Evolutionary conservation across 345 rosid species (phyloP), one percentile per base, ranked within the genome.

Genomic region (Gossypium ekmanianum): DNA sequence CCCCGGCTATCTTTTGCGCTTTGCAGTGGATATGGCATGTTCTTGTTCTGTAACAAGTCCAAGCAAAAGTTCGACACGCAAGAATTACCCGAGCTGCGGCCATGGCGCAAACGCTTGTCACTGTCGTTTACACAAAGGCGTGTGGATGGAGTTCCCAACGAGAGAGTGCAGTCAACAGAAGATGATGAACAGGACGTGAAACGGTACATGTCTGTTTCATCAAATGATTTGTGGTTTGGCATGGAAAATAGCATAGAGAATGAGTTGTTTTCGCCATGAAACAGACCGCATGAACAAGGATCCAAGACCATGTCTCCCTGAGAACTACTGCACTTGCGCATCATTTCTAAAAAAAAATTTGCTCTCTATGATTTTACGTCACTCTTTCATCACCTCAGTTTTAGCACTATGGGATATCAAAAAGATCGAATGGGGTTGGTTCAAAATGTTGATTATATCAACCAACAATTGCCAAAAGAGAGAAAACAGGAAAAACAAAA

Each of bases 111-210:
- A 27, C 81, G 47, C 69, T 80, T 78, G 63, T 83, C 81, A 41
- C 11, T 22, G 59, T 86, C 88, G 44, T 89, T 92, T 48, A 85
- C 94, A 0, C 79, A 69, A 45, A 85, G 80, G 75, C 94, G 94
- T 82, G 97, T 90, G 48, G 97, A 90, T 0, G 97, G 97, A 16
- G 97, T 89, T 41, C 94, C 94, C 13, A 92, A 81, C 8, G 97
- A 92, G 77, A 92, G 97, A 39, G 97, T 92, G 65, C 97, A 92
- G 74, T 92, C 97, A 54, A 92, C 97, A 14, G 94, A 88, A 71
- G 93, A 77, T 29, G 86, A 74, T 20, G 92, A 77, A 74, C 86
- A 66, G 16, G 81, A 54, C 24, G 82, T 20, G 56, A 67, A 83
- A 34, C 74, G 56, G 57, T 79, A 75, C 76, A 80, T 76, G 51